Base-by-base conservation (phyloP, 1,284 basidiomycete species). In the Moesziomyces aphidis region DNA sequence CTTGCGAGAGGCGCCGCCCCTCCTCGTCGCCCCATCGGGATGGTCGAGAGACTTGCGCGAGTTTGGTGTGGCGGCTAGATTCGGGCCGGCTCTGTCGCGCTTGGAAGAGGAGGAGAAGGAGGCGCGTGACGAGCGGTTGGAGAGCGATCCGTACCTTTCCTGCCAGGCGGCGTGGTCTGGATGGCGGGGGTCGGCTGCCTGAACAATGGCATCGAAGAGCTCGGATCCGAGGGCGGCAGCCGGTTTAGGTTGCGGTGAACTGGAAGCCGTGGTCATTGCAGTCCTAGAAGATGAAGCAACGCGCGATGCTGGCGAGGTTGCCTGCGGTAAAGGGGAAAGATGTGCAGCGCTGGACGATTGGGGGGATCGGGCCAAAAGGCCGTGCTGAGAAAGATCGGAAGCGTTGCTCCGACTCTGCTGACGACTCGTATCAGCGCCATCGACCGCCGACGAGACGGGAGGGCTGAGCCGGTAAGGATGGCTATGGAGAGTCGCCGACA, bases 151-250 rank as follows among this genome's bases (percentile, higher is more conserved):
- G 49, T 69, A 65, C 31, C 61, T 28, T 6, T 65, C 56, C 15
- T 61, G 54, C 71, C 71, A 73, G 8, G 71, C 66, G 24, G 61
- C 54, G 23, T 73, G 66, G 34, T 73, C 61, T 1, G 71, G 71
- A 50, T 73, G 71, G 9, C 53, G 49, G 3, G 71, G 71, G 34
- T 73, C 66, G 45, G 71, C 71, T 1, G 71, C 61, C 42, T 73
- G 71, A 11, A 73, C 71, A 21, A 73, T 69, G 4, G 71, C 71
- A 44, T 73, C 71, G 34, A 65, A 73, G 36, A 69, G 54, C 43
- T 64, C 71, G 3, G 66, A 64, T 17, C 71, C 58, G 3, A 54
- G 59, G 22, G 64, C 19, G 6, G 39, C 61, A 47, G 64, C 11
- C 10, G 47, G 21, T 39, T 52, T 60, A 17, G 64, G 28, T 24